Percentiles rank a stretch among this genome's conserved stretches.
Conservation (phyloP, 257 asterid species). For the Nicotiana tomentosiformis region DNA sequence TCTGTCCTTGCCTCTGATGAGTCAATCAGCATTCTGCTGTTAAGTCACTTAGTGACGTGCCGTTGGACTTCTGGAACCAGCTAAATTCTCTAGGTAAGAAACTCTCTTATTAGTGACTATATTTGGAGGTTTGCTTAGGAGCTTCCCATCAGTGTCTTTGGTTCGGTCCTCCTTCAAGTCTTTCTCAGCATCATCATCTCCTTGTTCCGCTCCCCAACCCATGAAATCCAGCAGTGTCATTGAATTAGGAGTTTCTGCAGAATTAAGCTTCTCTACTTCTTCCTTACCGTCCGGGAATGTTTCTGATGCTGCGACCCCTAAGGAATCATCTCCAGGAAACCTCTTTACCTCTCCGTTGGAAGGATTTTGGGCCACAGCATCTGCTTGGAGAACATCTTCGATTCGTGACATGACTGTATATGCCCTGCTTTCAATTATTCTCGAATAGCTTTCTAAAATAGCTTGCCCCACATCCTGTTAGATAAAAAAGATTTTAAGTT, state of each 20-base stretch:
- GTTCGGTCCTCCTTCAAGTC: constrained; percentile 20
- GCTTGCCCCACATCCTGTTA: constrained; percentile 85
- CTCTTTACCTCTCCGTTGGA: constrained; percentile 31
- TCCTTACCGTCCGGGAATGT: constrained; percentile 23
- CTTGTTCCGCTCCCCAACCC: constrained; percentile 39
- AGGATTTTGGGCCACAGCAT: constrained; percentile 42
- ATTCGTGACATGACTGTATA: constrained; percentile 70
- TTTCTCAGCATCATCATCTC: constrained; percentile 25
- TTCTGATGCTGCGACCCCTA: neutral
- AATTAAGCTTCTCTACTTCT: constrained; percentile 31
- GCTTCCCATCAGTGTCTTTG: constrained; percentile 15
- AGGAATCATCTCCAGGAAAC: constrained; percentile 20
- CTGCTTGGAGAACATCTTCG: constrained; percentile 74
- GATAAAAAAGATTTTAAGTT: neutral
- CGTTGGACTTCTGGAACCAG: constrained; percentile 74
- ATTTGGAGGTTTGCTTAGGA: constrained; percentile 29
- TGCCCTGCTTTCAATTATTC: constrained; percentile 77
- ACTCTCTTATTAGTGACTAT: constrained; percentile 40
- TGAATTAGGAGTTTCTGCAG: constrained; percentile 32
- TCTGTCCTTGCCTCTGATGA: constrained; percentile 16
- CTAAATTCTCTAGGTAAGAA: constrained; percentile 51
- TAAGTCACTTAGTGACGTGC: constrained; percentile 54
- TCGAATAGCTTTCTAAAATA: constrained; percentile 84
- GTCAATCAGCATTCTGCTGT: constrained; percentile 11
- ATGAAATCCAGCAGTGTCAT: constrained; percentile 45